These are phyloP conservation scores for Phytopythium vexans DNA, from an alignment of 352 stramenopile species.

Conservation along the genomic window DNA sequence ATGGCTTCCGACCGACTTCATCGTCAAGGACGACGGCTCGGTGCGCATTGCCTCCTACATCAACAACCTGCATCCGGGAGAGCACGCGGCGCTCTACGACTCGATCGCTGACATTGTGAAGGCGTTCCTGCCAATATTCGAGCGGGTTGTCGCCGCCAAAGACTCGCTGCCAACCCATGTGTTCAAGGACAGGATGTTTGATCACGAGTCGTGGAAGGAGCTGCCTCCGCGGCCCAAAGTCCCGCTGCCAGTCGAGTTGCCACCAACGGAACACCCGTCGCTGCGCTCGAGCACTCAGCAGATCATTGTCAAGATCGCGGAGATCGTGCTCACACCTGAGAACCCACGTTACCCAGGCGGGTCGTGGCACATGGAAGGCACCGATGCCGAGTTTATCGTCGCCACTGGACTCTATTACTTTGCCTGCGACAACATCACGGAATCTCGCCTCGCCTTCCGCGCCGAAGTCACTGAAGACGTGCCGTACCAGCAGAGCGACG, in stretches of 20 bases:
- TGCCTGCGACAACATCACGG: constrained; percentile 38
- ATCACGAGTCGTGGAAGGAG: constrained; percentile 10
- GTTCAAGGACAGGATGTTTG: constrained; percentile 4
- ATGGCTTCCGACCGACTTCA: constrained; percentile 41
- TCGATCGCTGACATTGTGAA: constrained; percentile 26
- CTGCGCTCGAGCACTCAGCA: constrained; percentile 24
- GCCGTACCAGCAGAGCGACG: constrained; percentile 27
- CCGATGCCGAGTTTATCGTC: constrained; percentile 33
- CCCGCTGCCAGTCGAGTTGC: constrained; percentile 4
- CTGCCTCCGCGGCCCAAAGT: constrained; percentile 11
- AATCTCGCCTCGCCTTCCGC: constrained; percentile 36
- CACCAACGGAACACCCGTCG: not conserved
- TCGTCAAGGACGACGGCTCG: constrained; percentile 11
- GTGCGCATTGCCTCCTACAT: constrained; percentile 40
- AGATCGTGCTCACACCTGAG: constrained; percentile 41
- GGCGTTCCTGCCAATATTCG: constrained; percentile 37
- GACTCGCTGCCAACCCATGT: not conserved
- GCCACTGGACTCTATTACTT: constrained; percentile 53
- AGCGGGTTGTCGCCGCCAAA: constrained; percentile 13
- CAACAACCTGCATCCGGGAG: constrained; percentile 44
- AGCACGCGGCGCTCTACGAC: constrained; percentile 23
- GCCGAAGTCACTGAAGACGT: constrained; percentile 18
- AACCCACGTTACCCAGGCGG: constrained; percentile 35
- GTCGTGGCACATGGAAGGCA: constrained; percentile 53
- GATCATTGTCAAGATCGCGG: constrained; percentile 48